Evolutionary conservation across 306 rosid species (phyloP).

Genomic region (Sphenostylis stenocarpa): DNA sequence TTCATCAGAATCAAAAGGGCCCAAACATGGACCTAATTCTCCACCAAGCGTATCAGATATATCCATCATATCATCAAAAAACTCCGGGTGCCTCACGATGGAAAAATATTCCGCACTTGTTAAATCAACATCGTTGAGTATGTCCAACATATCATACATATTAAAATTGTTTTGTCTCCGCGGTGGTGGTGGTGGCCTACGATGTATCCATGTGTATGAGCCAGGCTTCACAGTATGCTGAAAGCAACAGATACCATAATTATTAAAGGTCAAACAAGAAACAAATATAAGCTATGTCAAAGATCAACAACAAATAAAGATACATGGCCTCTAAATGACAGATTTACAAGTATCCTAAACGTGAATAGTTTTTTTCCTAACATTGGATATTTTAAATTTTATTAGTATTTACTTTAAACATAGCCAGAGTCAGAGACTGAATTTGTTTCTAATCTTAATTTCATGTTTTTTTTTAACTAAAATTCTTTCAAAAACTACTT

Average conservation of each 20-base stretch:
- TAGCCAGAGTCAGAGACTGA: background rate
- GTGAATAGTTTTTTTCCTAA: background rate
- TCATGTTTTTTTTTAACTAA: background rate
- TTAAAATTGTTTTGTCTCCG: slow-evolving; percentile 15
- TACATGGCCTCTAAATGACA: background rate
- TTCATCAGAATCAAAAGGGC: slow-evolving; percentile 40
- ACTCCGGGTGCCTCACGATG: slow-evolving; percentile 28
- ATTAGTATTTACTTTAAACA: slow-evolving; percentile 6
- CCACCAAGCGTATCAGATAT: slow-evolving; percentile 31
- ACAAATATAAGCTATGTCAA: background rate
- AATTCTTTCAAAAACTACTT: background rate
- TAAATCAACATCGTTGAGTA: slow-evolving; percentile 41
- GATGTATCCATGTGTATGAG: slow-evolving; percentile 42
- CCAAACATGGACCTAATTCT: slow-evolving; percentile 35
- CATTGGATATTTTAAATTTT: background rate
- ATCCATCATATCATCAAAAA: slow-evolving; percentile 39
- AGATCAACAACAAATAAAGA: background rate
- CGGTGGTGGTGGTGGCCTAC: slow-evolving; percentile 46
- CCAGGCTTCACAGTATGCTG: slow-evolving; percentile 55
- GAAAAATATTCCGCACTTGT: slow-evolving; percentile 32
- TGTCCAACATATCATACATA: slow-evolving; percentile 38
- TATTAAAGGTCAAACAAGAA: background rate
- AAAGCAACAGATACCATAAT: slow-evolving; percentile 25
- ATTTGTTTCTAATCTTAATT: background rate
- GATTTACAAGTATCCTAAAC: background rate